Evolutionary conservation across 331 rosid species (phyloP), one percentile per base, ranked within the genome.

Genomic region (Quercus lobata): DNA sequence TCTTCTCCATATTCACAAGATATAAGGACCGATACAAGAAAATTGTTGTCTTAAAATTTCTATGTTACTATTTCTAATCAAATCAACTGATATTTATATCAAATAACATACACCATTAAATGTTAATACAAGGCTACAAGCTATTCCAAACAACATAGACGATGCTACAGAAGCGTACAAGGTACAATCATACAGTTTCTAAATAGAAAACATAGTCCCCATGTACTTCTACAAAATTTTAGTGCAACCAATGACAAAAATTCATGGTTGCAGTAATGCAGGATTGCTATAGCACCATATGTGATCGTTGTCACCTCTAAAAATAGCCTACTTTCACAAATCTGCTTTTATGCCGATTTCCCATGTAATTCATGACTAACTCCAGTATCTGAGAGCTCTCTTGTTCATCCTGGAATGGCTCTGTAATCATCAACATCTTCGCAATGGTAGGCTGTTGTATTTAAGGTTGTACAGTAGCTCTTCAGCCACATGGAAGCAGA

Each of bases 401-500:
- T 16, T 18, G 25, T 19, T 19, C 27, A 35, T 68, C 72, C 8
- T 35, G 27, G 18, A 68, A 19, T 68, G 5, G 53, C 37, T 19
- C 72, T 10, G 17, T 34, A 35, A 35, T 68, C 25, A 34, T 16
- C 52, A 34, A 68, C 5, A 4, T 35, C 52, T 22, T 68, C 72
- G 27, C 8, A 29, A 49, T 30, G 41, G 17, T 14, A 55, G 55
- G 62, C 19, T 6, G 37, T 19, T 37, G 72, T 18, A 22, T 55
- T 78, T 87, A 83, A 79, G 69, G 84, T 81, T 24, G 71, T 30
- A 34, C 97, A 87, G 80, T 89, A 94, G 81, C 80, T 82, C 37
- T 82, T 62, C 58, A 91, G 81, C 97, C 97, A 94, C 9, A 82
- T 73, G 21, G 79, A 83, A 49, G 92, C 92, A 58, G 92, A 92